Conservation (phyloP, 2,329 filamentous ascomycete genomes). For the Lachnellula subtilissima region DNA sequence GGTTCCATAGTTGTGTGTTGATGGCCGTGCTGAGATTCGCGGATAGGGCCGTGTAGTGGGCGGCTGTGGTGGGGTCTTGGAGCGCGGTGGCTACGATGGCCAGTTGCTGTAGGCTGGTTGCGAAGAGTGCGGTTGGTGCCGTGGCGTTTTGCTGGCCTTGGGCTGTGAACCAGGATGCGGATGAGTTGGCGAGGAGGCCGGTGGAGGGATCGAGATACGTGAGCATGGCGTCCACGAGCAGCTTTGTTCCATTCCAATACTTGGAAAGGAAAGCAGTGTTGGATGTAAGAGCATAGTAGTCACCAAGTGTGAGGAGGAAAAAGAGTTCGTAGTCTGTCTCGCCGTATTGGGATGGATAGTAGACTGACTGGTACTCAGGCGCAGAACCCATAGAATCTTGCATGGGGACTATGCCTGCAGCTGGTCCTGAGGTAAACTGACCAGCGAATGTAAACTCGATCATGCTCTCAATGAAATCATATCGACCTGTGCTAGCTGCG, state of each 20-base stretch:
- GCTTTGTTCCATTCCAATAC: slow-evolving; percentile 5
- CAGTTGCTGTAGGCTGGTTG: slow-evolving; percentile 23
- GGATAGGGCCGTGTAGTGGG: slow-evolving; percentile 22
- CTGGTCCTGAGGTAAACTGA: slow-evolving; percentile 15
- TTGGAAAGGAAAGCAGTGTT: neutral
- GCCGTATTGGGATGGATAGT: slow-evolving; percentile 6
- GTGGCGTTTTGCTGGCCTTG: slow-evolving; percentile 1
- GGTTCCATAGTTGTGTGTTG: slow-evolving; percentile 33
- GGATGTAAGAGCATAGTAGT: slow-evolving; percentile 9
- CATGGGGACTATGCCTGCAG: slow-evolving; percentile 2
- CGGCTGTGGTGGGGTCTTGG: slow-evolving; percentile 27
- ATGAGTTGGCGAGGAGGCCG: slow-evolving; percentile 1
- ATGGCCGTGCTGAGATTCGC: slow-evolving; percentile 23
- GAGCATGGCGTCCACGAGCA: slow-evolving; percentile 4
- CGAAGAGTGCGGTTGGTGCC: slow-evolving; percentile 4
- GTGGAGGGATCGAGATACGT: slow-evolving; percentile 3
- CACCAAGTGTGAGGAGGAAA: slow-evolving; percentile 13
- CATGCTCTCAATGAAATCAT: slow-evolving; percentile 33
- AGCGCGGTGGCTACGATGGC: slow-evolving; percentile 30
- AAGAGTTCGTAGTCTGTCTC: slow-evolving; percentile 22
- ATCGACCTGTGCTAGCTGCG: slow-evolving; percentile 32
- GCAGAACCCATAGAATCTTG: slow-evolving; percentile 2
- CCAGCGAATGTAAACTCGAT: slow-evolving; percentile 31
- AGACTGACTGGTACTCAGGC: neutral
- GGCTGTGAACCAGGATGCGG: neutral